phyloP scores from a whole-genome alignment of 2,329 filamentous ascomycete species.

The Colletotrichum musicola region DNA sequence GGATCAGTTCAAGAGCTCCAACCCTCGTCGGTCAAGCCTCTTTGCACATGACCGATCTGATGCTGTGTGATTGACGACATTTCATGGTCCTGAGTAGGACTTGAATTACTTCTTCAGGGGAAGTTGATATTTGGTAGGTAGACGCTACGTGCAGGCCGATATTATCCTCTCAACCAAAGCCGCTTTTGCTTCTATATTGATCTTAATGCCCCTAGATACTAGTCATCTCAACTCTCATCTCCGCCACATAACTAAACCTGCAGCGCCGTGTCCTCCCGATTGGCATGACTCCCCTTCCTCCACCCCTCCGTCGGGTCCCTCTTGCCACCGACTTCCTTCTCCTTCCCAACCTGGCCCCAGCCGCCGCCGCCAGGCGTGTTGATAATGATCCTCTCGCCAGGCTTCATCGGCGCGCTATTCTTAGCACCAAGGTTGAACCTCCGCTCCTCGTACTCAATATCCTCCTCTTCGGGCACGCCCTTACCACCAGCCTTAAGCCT shows the following conservation, averaged over 20 bases:
- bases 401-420: constrained; percentile 82
- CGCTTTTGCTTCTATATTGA: no score
- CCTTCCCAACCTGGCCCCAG: constrained; percentile 74
- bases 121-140: no score
- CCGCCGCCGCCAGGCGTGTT: constrained; percentile 84
- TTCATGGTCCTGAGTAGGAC: no score
- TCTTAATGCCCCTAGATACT: no score
- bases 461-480: constrained; percentile 45
- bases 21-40: no score
- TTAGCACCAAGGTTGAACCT: constrained; percentile 82
- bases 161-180: no score
- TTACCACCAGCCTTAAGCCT: constrained; percentile 49
- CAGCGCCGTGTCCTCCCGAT: constrained; percentile 69
- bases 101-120: no score
- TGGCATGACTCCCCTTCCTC: constrained; percentile 69
- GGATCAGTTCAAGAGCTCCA: no score
- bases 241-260: constrained; percentile 58
- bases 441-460: constrained; percentile 67
- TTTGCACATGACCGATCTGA: no score
- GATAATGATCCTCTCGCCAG: constrained; percentile 83
- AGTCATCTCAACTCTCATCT: background rate
- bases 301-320: constrained; percentile 68
- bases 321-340: constrained; percentile 62
- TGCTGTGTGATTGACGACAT: no score
- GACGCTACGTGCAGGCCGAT: no score